Conservation (phyloP, 495 filamentous ascomycete genomes). For the Penicillium pancosmium region DNA sequence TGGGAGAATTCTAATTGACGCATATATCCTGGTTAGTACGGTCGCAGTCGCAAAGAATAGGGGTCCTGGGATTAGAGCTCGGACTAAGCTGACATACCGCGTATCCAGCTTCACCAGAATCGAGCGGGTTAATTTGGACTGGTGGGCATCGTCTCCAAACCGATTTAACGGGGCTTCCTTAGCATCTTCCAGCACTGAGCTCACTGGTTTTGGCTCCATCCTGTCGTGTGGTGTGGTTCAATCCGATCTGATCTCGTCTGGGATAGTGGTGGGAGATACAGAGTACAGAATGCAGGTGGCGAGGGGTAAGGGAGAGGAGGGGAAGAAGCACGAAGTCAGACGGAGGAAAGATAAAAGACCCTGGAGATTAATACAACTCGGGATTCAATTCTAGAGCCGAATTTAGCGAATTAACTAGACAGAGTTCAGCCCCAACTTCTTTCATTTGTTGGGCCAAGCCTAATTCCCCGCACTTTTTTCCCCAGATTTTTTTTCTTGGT, state of each 20-base stretch:
- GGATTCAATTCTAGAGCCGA: too few species aligned
- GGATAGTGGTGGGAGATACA: background rate
- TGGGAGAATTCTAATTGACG: conserved; percentile 56
- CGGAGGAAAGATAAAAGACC: background rate
- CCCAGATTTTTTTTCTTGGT: background rate
- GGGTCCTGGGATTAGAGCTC: background rate
- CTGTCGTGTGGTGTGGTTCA: conserved; percentile 3
- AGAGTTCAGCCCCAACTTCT: too few species aligned
- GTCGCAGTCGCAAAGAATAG: background rate
- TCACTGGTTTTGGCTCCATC: conserved; percentile 25
- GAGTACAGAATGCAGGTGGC: background rate
- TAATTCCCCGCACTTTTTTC: background rate
- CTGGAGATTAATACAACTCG: background rate
- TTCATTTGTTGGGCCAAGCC: background rate
- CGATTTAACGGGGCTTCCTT: conserved; percentile 17
- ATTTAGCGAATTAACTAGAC: too few species aligned
- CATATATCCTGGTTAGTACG: background rate
- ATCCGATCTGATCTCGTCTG: too few species aligned
- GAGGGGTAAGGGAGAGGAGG: background rate
- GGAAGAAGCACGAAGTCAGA: background rate
- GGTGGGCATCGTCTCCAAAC: conserved; percentile 18
- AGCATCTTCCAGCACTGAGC: conserved; percentile 21
- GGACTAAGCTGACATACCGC: conserved; percentile 3
- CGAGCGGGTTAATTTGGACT: conserved; percentile 34
- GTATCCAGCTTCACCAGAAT: conserved; percentile 51